Base-by-base conservation (phyloP, 495 filamentous ascomycete genomes). In the Penicillium crystallinum region DNA sequence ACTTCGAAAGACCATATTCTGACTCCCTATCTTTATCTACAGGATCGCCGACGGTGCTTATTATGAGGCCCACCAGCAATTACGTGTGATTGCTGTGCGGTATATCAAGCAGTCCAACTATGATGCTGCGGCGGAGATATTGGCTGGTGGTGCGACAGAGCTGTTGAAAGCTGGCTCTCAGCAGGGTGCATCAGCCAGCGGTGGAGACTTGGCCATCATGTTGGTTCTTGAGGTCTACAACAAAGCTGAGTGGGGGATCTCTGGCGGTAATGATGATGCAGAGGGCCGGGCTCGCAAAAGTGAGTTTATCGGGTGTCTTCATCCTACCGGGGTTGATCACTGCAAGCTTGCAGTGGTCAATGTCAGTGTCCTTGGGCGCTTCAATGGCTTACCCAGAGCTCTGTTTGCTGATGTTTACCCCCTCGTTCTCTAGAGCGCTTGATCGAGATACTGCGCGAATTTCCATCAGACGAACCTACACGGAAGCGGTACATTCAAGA, bases 41-140 rank as follows among this genome's bases (percentile, higher is more conserved):
- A 95, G 92, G 65, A 97, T 96, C 69, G 78, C 84, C 55, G 90
- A 93, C 70, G 95, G 93, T 53, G 82, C 89, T 60, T 96, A 82
- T 76, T 98, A 98, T 74, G 93, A 98, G 79, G 93, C 93, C 46
- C 90, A 95, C 69, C 93, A 98, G 68, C 95, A 98, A 75, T 85
- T 96, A 51, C 88, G 93, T 31, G 89, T 95, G 27, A 90, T 97
- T 57, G 89, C 91, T 30, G 87, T 88, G 41, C 90, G 93, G 25
- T 96, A 99, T 68, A 80, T 89, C 59, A 97, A 97, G 69, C 76
- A 84, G 22, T 72, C 77, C 35, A 90, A 93, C 79, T 96, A 85
- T 74, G 68, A 78, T 64, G 83, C 89, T 4, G 95, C 93, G 15
- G 82, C 91, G 64, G 88, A 95, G 52, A 85, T 97, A 56, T 75